Percentiles rank a stretch among this genome's conserved stretches.
These are phyloP conservation scores for Suillus subaureus DNA, from an alignment of 768 basidiomycete species.

Conservation along the genomic window DNA sequence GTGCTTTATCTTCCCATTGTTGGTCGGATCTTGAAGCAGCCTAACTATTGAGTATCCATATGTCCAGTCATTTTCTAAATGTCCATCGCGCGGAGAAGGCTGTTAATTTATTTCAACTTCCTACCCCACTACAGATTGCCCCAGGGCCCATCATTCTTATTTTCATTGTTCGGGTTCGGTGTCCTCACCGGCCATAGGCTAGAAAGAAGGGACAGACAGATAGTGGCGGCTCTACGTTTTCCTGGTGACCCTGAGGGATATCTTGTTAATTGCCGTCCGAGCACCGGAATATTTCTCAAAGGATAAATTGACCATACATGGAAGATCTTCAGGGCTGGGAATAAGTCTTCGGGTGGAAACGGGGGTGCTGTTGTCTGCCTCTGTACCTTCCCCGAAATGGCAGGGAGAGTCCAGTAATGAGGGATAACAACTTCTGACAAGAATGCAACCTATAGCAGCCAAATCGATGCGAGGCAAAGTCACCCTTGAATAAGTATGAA, in stretches of 20 bases:
- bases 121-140: not conserved
- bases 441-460: not conserved
- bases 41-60: not conserved
- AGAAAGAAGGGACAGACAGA: not conserved
- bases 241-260: not conserved
- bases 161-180: not conserved
- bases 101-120: not conserved
- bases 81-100: not conserved
- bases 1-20: not conserved
- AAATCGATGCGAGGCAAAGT: not conserved
- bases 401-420: not conserved
- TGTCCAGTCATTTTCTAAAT: not conserved
- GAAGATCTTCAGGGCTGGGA: not conserved
- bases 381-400: not conserved
- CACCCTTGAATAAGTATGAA: not conserved
- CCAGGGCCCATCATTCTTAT: not conserved
- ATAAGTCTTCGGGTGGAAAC: not conserved
- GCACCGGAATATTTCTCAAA: not conserved
- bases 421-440: not conserved
- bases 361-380: too few relatives aligned
- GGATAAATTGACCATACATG: not conserved
- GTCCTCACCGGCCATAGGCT: too few relatives aligned
- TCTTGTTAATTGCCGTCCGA: constrained; percentile 1
- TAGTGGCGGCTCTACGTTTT: not conserved
- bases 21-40: not conserved